Evolutionary conservation across 2,329 filamentous ascomycete species (phyloP), one percentile per base, ranked within the genome.

Genomic region (Colletotrichum gloeosporioides): DNA sequence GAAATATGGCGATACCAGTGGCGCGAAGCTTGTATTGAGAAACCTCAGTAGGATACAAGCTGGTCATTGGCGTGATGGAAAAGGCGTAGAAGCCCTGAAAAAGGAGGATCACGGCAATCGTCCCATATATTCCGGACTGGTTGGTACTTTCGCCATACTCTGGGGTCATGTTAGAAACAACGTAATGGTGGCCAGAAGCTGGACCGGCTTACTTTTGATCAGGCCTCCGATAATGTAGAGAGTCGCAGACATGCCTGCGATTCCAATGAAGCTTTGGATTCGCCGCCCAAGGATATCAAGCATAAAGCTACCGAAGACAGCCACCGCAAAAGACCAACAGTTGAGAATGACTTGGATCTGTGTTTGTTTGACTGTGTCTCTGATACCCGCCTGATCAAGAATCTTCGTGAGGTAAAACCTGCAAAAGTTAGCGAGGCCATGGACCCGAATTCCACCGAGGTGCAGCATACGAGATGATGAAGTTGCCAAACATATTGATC

Each of bases 101-200:
- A 9, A 85, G 77, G 72, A 84, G 84, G 16, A 84, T 82, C 9
- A 82, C 77, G 1, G 82, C 82, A 25, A 85, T 83, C 3, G 84
- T 85, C 27, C 84, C 84, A 70, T 87, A 88, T 27, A 87, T 82
- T 22, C 82, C 86, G 8, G 84, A 83, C 8, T 72, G 68, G 6
- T 71, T 67, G 34, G 49, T 72, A 22, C 61, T 53, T 18, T 75
- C 63, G 27, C 73, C 73, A 6, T 66, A 72, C 80, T 82, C 75
- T 87, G 82, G 44, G 13, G 53, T 25, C 3, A 4, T 22, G 53
- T 25, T 12, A 53, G 44, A 1, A 22, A 49, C 9, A 49, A 53
- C 2, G 44, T 22, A 53, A 13, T 3, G 2, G n/a, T 53, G n/a
- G 10, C n/a, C 22, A n/a, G n/a, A 22, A 49, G 2, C 6, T 22